These are phyloP conservation scores for Rutstroemia sp. DNA, from an alignment of 2,329 filamentous ascomycete genomes.

Conservation along the genomic window DNA sequence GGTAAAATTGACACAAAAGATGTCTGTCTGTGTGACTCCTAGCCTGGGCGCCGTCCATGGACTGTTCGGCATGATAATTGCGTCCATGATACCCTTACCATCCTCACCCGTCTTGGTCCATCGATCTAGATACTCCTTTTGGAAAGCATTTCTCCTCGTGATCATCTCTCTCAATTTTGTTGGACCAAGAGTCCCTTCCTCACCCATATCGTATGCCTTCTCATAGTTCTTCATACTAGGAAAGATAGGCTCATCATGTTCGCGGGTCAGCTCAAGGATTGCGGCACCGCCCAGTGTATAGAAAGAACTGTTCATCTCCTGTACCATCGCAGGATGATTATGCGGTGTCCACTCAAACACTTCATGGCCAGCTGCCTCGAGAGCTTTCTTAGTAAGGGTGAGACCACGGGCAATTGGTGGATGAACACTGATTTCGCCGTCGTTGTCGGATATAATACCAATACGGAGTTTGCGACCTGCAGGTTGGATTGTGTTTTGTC, in stretches of 20 bases:
- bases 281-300: slow-evolving; percentile 29
- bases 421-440: slow-evolving; percentile 1
- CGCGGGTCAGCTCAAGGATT: slow-evolving; percentile 24
- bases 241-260: slow-evolving; percentile 25
- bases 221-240: slow-evolving; percentile 27
- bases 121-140: slow-evolving; percentile 32
- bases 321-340: slow-evolving; percentile 28
- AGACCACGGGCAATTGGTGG: slow-evolving; percentile 8
- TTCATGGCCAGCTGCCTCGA: slow-evolving; percentile 4
- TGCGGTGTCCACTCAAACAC: slow-evolving; percentile 14
- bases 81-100: slow-evolving; percentile 26
- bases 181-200: slow-evolving; percentile 23
- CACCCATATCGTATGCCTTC: slow-evolving; percentile 21
- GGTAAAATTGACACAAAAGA: slow-evolving; percentile 27
- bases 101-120: slow-evolving; percentile 28
- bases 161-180: slow-evolving; percentile 29
- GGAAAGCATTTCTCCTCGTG: slow-evolving; percentile 27
- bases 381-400: background rate
- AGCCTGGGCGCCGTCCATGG: slow-evolving; percentile 32
- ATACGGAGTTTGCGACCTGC: slow-evolving; percentile 14
- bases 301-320: slow-evolving; percentile 27
- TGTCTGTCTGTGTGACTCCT: slow-evolving; percentile 21
- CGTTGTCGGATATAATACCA: slow-evolving; percentile 13
- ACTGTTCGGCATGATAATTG: slow-evolving; percentile 28
- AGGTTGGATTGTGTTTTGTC: slow-evolving; percentile 19